Evolutionary conservation across 2,329 filamentous ascomycete genomes (phyloP), one percentile per base, ranked within the genome.

Genomic region (Incumbomyces lentus): DNA sequence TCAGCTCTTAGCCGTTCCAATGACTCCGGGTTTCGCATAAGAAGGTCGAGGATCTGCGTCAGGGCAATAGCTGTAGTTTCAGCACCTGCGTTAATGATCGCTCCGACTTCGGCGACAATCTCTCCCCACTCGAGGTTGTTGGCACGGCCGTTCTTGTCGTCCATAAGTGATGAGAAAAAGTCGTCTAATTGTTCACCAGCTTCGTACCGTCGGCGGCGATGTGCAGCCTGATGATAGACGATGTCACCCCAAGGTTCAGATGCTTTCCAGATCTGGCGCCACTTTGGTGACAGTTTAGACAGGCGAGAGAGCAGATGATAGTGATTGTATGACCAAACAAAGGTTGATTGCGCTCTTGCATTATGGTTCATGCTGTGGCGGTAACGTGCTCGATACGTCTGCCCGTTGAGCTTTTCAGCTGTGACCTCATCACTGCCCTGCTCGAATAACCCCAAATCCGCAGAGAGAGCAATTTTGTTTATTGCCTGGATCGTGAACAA

Each of bases 401-500:
- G 7, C 14, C 19, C 41, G 16, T 26, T 36, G 42, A 45, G 16
- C 17, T 44, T 60, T 49, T 54, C 75, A 17, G 36, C 36, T 6
- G 36, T 39, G 12, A 39, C 36, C 6, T 13, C 19, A 14, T 39
- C 73, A 60, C 71, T 58, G 13, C 72, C 72, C 3, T 58, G 56
- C 46, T 78, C 73, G 3, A 80, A 57, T 62, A 72, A 71, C 0
- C 60, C 58, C 48, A 78, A 78, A 1, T 72, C 72, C n/a, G 76
- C 68, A 0, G 75, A 75, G 56, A 79, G 79, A 1, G 62, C 68
- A 5, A 79, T 57, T 42, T 76, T 66, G 0, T 68, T 72, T 41
- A 78, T 73, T 1, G 75, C 59, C 53, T 79, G 76, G 0, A 73
- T 75, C 0, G 73, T 60, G 64, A 76, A 68, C 44, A 74, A 75